Conservation (phyloP, 2,329 filamentous ascomycete species). For the Lachnellula arida region DNA sequence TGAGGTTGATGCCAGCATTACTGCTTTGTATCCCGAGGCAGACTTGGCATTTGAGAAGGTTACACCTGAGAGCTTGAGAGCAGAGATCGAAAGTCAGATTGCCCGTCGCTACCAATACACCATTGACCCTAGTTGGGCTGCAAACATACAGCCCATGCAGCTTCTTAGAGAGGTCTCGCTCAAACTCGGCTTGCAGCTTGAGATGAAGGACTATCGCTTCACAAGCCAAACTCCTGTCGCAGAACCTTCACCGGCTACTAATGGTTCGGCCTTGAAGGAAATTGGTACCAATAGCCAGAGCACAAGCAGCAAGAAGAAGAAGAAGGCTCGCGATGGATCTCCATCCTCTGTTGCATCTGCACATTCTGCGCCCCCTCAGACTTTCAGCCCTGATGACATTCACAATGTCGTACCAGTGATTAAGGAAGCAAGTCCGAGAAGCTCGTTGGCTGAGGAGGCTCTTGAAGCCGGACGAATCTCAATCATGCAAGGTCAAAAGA, state of each 20-base stretch:
- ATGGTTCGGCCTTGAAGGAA: slow-evolving; percentile 41
- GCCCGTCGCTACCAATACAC: slow-evolving; percentile 71
- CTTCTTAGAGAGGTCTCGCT: slow-evolving; percentile 83
- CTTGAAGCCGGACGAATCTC: slow-evolving; percentile 94
- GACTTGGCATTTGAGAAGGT: slow-evolving; percentile 78
- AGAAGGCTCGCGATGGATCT: slow-evolving; percentile 54
- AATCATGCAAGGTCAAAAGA: slow-evolving; percentile 91
- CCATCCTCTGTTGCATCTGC: slow-evolving; percentile 36
- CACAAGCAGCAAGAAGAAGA: slow-evolving; percentile 51
- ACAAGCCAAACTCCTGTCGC: slow-evolving; percentile 36
- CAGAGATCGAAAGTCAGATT: slow-evolving; percentile 68
- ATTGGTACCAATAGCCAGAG: slow-evolving; percentile 25
- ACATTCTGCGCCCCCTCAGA: slow-evolving; percentile 44
- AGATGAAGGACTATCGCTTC: slow-evolving; percentile 73
- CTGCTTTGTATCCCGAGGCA: slow-evolving; percentile 71
- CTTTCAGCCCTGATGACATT: slow-evolving; percentile 81
- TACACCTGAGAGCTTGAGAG: slow-evolving; percentile 66
- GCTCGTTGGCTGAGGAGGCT: slow-evolving; percentile 88
- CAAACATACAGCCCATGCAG: slow-evolving; percentile 68
- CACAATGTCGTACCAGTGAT: slow-evolving; percentile 90
- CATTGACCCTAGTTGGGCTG: slow-evolving; percentile 64
- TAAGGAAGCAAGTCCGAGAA: slow-evolving; percentile 90
- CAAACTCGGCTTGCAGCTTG: slow-evolving; percentile 85
- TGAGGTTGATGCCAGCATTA: slow-evolving; percentile 70
- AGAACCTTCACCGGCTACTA: slow-evolving; percentile 30